phyloP scores from a whole-genome alignment of 495 filamentous ascomycete genomes.

The Annulohypoxylon bovei region DNA sequence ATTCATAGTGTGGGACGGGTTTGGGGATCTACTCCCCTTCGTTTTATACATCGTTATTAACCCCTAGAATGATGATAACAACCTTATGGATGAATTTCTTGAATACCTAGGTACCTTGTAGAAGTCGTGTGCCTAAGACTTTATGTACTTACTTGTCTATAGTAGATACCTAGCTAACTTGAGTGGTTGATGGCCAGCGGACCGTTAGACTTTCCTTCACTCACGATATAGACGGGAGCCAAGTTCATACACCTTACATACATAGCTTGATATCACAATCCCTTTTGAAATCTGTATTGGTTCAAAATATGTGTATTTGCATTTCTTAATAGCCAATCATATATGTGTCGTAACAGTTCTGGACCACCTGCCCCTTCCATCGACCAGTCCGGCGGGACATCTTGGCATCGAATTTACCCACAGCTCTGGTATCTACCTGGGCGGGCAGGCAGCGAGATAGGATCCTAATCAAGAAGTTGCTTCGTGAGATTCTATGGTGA shows the following conservation, averaged over 20 bases:
- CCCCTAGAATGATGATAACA: too few relatives aligned
- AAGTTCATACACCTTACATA: too few relatives aligned
- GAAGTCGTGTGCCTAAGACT: too few relatives aligned
- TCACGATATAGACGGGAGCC: too few relatives aligned
- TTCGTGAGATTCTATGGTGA: slow-evolving; percentile 13
- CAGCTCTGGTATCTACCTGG: background rate
- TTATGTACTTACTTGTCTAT: too few relatives aligned
- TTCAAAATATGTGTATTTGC: background rate
- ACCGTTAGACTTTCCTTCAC: too few relatives aligned
- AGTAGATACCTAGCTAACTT: too few relatives aligned
- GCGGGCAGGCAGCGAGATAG: slow-evolving; percentile 10
- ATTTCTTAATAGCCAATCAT: slow-evolving; percentile 12
- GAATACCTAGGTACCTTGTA: too few relatives aligned
- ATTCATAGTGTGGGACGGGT: background rate
- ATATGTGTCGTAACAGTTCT: background rate
- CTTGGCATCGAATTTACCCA: slow-evolving; percentile 34
- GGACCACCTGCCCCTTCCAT: slow-evolving; percentile 30
- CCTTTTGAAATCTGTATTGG: background rate
- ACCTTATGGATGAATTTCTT: too few relatives aligned
- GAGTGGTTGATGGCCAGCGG: too few relatives aligned
- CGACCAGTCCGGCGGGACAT: slow-evolving; percentile 12
- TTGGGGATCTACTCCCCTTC: background rate
- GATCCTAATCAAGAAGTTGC: slow-evolving; percentile 30
- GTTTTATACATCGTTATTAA: too few relatives aligned
- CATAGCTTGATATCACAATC: background rate